Evolutionary conservation across 2,329 filamentous ascomycete species (phyloP).

Genomic region (Colletotrichum falcatum): DNA sequence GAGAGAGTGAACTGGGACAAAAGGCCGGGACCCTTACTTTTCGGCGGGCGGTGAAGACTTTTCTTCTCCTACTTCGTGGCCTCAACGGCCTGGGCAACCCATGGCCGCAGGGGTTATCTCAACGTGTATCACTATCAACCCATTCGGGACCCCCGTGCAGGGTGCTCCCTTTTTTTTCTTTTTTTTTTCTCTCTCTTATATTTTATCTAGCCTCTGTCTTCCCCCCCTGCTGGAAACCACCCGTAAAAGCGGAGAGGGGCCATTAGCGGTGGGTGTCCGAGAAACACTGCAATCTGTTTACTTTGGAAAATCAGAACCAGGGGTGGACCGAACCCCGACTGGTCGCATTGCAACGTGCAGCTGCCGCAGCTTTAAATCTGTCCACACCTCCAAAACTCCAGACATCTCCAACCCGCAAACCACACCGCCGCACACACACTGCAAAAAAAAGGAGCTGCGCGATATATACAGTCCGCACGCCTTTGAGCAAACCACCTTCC

Average conservation of each 20-base stretch:
- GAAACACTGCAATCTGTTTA: constrained; percentile 26
- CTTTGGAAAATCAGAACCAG: not conserved
- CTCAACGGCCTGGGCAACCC: constrained; percentile 34
- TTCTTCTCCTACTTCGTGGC: constrained; percentile 33
- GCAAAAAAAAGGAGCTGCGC: constrained; percentile 12
- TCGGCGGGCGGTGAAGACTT: constrained; percentile 39
- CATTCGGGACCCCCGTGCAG: constrained; percentile 8
- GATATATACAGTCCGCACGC: not conserved
- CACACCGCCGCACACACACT: not conserved
- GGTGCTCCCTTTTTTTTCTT: not conserved
- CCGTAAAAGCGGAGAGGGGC: constrained; percentile 1
- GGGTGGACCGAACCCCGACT: constrained; percentile 12
- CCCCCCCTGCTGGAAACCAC: constrained; percentile 23
- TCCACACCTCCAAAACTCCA: constrained; percentile 31
- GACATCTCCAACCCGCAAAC: constrained; percentile 13
- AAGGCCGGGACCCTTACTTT: constrained; percentile 1
- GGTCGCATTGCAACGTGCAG: not conserved
- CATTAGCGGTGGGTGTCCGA: constrained; percentile 20
- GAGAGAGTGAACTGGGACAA: constrained; percentile 8
- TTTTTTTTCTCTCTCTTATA: constrained; percentile 19
- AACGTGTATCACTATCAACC: not conserved
- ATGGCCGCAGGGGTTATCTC: constrained; percentile 10
- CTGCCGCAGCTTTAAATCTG: constrained; percentile 38
- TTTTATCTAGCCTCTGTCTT: no score
- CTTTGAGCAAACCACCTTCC: not conserved